phyloP scores from a whole-genome alignment of 768 basidiomycete species.

The Omphalotus guepiniiformis region DNA sequence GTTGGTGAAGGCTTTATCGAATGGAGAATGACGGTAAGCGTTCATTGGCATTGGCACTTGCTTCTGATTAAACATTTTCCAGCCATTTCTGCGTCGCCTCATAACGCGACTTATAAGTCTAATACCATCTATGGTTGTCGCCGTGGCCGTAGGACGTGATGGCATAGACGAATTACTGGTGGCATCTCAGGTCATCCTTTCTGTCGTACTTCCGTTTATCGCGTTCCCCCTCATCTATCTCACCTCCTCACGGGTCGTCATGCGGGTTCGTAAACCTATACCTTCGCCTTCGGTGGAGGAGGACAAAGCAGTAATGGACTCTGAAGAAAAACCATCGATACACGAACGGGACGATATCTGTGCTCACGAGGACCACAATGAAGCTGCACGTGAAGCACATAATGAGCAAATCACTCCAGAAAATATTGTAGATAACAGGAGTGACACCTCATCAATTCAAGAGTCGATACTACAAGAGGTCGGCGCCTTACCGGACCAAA shows the following conservation, averaged over 20 bases:
- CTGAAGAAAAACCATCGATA: no score
- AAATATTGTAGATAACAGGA: no score
- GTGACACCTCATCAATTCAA: no score
- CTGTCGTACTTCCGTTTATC: conserved; percentile 72
- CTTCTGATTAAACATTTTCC: neutral
- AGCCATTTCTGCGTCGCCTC: conserved; percentile 61
- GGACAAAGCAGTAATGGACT: no score
- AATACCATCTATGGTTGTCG: conserved; percentile 64
- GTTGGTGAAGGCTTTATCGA: conserved; percentile 78
- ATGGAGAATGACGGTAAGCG: conserved; percentile 57
- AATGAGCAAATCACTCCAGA: no score
- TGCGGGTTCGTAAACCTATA: conserved; percentile 48
- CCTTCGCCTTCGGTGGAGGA: no score
- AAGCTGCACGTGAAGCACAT: no score
- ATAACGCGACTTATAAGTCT: conserved; percentile 69
- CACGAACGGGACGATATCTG: no score
- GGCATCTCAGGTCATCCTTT: conserved; percentile 71
- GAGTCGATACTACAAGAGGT: no score
- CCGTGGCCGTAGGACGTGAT: conserved; percentile 56
- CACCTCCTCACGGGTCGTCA: conserved; percentile 55
- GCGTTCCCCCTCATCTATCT: conserved; percentile 69
- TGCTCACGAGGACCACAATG: no score
- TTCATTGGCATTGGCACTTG: neutral
- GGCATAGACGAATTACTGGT: conserved; percentile 71
- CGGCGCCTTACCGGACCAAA: no score